These are phyloP conservation scores for Colletotrichum neosansevieriae DNA, from an alignment of 2,329 filamentous ascomycete species.

Conservation along the genomic window DNA sequence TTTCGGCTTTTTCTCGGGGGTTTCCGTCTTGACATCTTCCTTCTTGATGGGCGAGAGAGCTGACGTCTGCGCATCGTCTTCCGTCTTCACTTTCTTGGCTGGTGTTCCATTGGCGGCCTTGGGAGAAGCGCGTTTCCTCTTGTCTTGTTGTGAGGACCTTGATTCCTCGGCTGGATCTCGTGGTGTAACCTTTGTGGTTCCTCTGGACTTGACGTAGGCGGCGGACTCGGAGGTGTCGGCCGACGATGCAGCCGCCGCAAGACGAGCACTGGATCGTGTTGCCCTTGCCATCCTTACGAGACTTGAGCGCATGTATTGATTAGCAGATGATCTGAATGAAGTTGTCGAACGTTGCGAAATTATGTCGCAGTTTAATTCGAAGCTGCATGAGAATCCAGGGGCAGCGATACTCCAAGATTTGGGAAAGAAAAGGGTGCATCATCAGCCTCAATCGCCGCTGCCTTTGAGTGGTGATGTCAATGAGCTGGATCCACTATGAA, in stretches of 20 bases:
- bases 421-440: constrained; percentile 23
- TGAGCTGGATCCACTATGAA: constrained; percentile 6
- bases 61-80: constrained; percentile 27
- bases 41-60: constrained; percentile 25
- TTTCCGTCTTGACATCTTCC: constrained; percentile 31
- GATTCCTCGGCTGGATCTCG: background rate
- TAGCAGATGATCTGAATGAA: background rate
- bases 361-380: background rate
- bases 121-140: constrained; percentile 31
- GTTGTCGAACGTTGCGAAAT: background rate
- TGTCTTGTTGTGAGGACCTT: background rate
- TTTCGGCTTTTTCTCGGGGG: constrained; percentile 13
- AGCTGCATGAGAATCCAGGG: constrained; percentile 4
- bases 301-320: background rate
- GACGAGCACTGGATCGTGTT: constrained; percentile 38
- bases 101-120: constrained; percentile 15
- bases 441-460: constrained; percentile 14
- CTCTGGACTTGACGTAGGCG: no score
- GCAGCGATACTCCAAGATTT: background rate
- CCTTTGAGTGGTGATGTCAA: constrained; percentile 39
- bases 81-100: constrained; percentile 40
- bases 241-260: constrained; percentile 19
- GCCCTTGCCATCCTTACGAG: constrained; percentile 32
- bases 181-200: background rate
- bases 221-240: background rate